Evolutionary conservation across 164 flowering plant genomes (phyloP).

Genomic region (Cinnamomum micranthum): DNA sequence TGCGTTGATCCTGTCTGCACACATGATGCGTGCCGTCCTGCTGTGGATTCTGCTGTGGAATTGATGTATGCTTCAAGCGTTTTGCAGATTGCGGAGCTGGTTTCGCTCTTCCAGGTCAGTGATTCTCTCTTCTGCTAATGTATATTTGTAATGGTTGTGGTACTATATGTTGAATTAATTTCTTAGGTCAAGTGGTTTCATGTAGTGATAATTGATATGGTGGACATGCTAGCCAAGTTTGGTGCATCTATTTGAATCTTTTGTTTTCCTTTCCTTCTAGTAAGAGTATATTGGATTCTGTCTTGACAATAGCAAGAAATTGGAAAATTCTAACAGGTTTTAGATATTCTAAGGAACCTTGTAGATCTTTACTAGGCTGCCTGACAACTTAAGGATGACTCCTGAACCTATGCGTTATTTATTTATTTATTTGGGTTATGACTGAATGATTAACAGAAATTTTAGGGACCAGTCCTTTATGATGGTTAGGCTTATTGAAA

Average conservation of each 20-base stretch:
- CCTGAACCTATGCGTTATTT: too few relatives aligned
- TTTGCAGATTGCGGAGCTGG: constrained; percentile 66
- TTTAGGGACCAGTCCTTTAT: too few relatives aligned
- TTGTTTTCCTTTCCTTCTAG: background rate
- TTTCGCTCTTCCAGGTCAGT: constrained; percentile 62
- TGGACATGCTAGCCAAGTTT: background rate
- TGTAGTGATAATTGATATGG: background rate
- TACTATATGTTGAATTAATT: background rate
- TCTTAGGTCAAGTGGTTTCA: background rate
- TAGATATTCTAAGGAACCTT: background rate
- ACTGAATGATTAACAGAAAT: too few relatives aligned
- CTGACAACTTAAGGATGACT: too few relatives aligned
- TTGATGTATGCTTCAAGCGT: constrained; percentile 58
- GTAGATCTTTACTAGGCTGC: background rate
- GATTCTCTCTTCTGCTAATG: background rate
- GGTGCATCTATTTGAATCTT: background rate
- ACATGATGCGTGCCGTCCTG: constrained; percentile 70
- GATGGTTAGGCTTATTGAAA: too few relatives aligned
- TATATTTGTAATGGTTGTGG: background rate
- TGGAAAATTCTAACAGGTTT: background rate
- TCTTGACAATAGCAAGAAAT: too few relatives aligned
- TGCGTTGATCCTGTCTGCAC: constrained; percentile 59
- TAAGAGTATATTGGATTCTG: too few relatives aligned
- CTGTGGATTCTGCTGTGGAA: constrained; percentile 56
- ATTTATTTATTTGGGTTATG: too few relatives aligned